Percentiles rank a stretch among this genome's conserved stretches.
These are phyloP conservation scores for Neopestalotiopsis clavispora DNA, from an alignment of 2,329 filamentous ascomycete genomes.

Conservation along the genomic window DNA sequence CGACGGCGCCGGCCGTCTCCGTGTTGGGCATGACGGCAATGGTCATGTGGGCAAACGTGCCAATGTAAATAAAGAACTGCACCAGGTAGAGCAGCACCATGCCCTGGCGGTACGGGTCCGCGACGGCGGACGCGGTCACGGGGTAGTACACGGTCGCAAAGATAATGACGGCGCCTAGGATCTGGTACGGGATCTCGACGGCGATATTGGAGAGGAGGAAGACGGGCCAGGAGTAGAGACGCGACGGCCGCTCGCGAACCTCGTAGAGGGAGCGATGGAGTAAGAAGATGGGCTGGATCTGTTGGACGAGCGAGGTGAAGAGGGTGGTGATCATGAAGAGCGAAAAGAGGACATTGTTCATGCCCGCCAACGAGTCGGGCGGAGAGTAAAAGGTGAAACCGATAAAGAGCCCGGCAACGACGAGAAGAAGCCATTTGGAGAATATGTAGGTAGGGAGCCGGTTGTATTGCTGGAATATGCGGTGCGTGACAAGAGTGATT, in stretches of 20 bases:
- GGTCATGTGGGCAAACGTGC: slow-evolving; percentile 75
- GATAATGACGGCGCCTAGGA: slow-evolving; percentile 65
- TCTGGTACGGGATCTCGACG: slow-evolving; percentile 75
- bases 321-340: slow-evolving; percentile 80
- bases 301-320: slow-evolving; percentile 72
- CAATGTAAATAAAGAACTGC: slow-evolving; percentile 73
- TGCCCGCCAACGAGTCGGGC: slow-evolving; percentile 64
- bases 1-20: slow-evolving; percentile 68
- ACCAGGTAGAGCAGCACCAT: slow-evolving; percentile 69
- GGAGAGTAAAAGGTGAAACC: slow-evolving; percentile 71
- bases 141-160: slow-evolving; percentile 74
- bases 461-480: slow-evolving; percentile 86
- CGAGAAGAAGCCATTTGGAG: slow-evolving; percentile 67
- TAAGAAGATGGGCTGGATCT: slow-evolving; percentile 79
- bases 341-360: slow-evolving; percentile 76
- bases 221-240: slow-evolving; percentile 76
- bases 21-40: slow-evolving; percentile 73
- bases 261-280: slow-evolving; percentile 79
- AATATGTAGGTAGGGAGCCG: slow-evolving; percentile 79
- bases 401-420: slow-evolving; percentile 63
- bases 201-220: slow-evolving; percentile 75
- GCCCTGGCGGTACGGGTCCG: slow-evolving; percentile 60
- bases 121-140: slow-evolving; percentile 46
- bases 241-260: slow-evolving; percentile 75
- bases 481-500: slow-evolving; percentile 65